Base-by-base conservation (phyloP, 192 early-diverging fungal genomes). In the Chytriomyces sp. region DNA sequence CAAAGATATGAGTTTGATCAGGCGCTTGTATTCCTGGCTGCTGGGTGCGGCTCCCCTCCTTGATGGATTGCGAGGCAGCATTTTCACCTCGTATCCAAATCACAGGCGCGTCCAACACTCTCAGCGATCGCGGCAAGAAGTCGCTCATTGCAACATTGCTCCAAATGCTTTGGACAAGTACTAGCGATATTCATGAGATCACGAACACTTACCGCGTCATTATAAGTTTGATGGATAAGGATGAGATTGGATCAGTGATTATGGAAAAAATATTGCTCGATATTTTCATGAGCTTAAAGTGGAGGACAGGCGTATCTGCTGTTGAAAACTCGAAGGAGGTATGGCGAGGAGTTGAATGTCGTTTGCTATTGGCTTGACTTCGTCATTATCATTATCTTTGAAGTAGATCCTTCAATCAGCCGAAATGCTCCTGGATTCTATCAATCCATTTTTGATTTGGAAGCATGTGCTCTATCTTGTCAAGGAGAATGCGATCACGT, bases 1-100 rank as follows among this genome's bases (percentile, higher is more conserved):
- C 34, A 92, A 91, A 72, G 96, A 98, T 76, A 96, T 96, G 93
- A 94, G 95, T 26, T 84, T 98, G 17, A 98, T 94, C 68, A 78
- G 94, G 53, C 76, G 96, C 39, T 81, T 98, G n/a, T 96, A 95
- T 75, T 85, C 92, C 3, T 98, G 96, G 96, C 75, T 98, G 5
- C 65, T 81, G 4, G 76, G 79, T 73, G 40, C 1, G 26, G 60
- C 10, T n/a, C 12, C 28, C 22, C 22, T 39, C 37, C n/a, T 36
- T 26, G 52, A 37, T 39, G 7, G 6, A 3, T 53, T n/a, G n/a
- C n/a, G n/a, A 14, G 10, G 44, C 10, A 14, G 10, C 44, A 49
- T 26, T 25, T 57, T 57, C 30, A 10, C n/a, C 8, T 57, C 7
- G 30, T 19, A 25, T 57, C 17, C 28, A 17, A 61, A 61, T 33